Conservation (phyloP, 495 filamentous ascomycete genomes). For the Hypoxylon lenormandii region DNA sequence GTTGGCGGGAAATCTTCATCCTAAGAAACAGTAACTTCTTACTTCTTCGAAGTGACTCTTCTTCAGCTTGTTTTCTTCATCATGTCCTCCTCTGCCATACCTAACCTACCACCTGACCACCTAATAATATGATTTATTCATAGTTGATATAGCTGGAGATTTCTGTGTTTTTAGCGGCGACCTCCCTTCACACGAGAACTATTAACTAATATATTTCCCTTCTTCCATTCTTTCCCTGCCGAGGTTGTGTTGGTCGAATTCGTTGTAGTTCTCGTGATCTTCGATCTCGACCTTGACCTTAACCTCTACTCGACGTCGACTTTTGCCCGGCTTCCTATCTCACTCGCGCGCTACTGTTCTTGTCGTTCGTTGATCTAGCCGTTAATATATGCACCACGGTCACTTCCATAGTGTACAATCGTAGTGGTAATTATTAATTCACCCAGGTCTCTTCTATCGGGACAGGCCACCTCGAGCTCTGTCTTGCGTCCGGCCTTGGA, state of each 20-base stretch:
- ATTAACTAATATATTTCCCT: slow-evolving; percentile 10
- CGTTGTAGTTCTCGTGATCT: background rate
- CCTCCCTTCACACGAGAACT: slow-evolving; percentile 10
- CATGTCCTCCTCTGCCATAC: slow-evolving; percentile 3
- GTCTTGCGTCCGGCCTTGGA: background rate
- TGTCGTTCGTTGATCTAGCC: slow-evolving; percentile 18
- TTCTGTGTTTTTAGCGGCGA: slow-evolving; percentile 27
- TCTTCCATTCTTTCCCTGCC: slow-evolving; percentile 6
- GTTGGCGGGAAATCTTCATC: slow-evolving; percentile 32
- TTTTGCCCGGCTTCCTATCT: background rate
- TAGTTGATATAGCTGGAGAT: background rate
- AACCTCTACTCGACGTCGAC: slow-evolving; percentile 1
- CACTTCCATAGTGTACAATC: slow-evolving; percentile 20
- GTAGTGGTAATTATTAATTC: slow-evolving; percentile 43
- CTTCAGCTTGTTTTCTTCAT: slow-evolving; percentile 20
- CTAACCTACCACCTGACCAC: slow-evolving; percentile 5
- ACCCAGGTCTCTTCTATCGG: background rate
- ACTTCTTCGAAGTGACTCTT: slow-evolving; percentile 28
- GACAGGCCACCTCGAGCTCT: background rate
- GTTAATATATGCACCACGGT: slow-evolving; percentile 15
- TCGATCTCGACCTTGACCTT: slow-evolving; percentile 1
- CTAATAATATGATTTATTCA: slow-evolving; percentile 35
- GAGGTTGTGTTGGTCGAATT: background rate
- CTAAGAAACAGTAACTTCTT: slow-evolving; percentile 3
- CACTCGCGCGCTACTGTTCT: background rate